Base-by-base conservation (phyloP, 2,329 filamentous ascomycete genomes). In the Pestalotiopsis sp. region DNA sequence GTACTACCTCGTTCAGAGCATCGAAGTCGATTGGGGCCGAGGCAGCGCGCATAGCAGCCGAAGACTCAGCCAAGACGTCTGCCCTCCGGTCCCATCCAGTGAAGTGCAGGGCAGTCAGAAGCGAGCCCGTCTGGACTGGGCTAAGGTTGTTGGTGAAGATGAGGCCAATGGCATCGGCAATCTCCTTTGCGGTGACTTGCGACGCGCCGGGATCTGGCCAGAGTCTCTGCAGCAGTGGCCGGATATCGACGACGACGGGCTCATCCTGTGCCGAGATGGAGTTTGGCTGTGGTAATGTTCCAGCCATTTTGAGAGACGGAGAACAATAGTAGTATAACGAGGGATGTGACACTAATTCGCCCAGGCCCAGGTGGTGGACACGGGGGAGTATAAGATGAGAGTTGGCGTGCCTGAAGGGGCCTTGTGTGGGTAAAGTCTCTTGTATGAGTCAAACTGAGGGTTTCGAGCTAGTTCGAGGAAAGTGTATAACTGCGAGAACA, bases 91-190 rank as follows among this genome's bases (percentile, higher is more conserved):
- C 96, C 79, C 94, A 89, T 69, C 91, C 90, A 1, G 94, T 97
- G 74, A 97, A 98, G 82, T 98, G 95, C 60, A 99, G 86, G 67
- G 94, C 93, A 76, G 96, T 98, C 65, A 98, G 86, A 67, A 99
- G 86, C 52, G 95, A 92, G 66, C 93, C 93, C 1, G 93, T 92
- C 79, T 98, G 96, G 9, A 95, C 92, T 52, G 93, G 91, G n/a
- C 93, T 95, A 20, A 98, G 86, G 72, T 90, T 90, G 81, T 98
- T 92, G 69, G 94, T 95, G 81, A 98, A 98, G 78, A 98, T 97
- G 76, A 95, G 87, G 4, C 93, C 91, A 74, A 98, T 91, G 66
- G 95, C 95, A n/a, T 91, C 87, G 69, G 95, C 94, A 78, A 99
- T 96, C 79, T 98, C 94, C 64, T 89, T 85, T 13, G 95, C 90